Evolutionary conservation across 371 early-diverging fungal species (phyloP).

Genomic region (Choanephora cucurbitarum): DNA sequence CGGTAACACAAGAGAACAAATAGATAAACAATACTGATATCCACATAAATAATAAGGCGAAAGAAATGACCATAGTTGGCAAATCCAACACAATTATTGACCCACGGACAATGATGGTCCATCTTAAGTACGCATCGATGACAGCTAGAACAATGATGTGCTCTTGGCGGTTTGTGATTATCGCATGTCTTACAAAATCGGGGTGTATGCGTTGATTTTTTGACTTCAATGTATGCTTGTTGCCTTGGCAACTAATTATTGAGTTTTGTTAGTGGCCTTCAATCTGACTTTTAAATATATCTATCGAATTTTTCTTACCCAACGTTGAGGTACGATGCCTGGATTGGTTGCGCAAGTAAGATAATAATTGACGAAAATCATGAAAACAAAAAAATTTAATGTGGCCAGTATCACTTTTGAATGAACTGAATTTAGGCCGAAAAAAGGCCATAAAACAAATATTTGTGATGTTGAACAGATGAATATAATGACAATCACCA

Average conservation of each 20-base stretch:
- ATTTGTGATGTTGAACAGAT: slow-evolving; percentile 45
- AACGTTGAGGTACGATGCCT: slow-evolving; percentile 76
- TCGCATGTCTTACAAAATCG: slow-evolving; percentile 81
- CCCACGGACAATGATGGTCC: slow-evolving; percentile 98
- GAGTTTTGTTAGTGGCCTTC: not conserved
- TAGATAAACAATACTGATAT: slow-evolving; percentile 56
- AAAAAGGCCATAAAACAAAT: slow-evolving; percentile 43
- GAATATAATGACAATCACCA: slow-evolving; percentile 29
- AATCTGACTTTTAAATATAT: not conserved
- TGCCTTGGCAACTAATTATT: slow-evolving; percentile 48
- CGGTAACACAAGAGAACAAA: slow-evolving; percentile 42
- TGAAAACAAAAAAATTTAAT: slow-evolving; percentile 68
- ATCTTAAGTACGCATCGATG: slow-evolving; percentile 84
- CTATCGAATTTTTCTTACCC: slow-evolving; percentile 50
- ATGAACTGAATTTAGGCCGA: slow-evolving; percentile 23
- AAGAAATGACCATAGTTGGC: slow-evolving; percentile 88
- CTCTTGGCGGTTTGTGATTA: slow-evolving; percentile 77
- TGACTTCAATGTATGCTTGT: slow-evolving; percentile 63
- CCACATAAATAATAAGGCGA: slow-evolving; percentile 80
- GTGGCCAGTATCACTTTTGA: slow-evolving; percentile 53
- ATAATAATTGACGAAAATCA: slow-evolving; percentile 80
- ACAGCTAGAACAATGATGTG: slow-evolving; percentile 84
- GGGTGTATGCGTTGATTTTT: slow-evolving; percentile 68
- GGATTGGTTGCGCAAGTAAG: slow-evolving; percentile 79
- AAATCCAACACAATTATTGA: slow-evolving; percentile 96